phyloP scores from a whole-genome alignment of 2,329 filamentous ascomycete species.

The Colletotrichum sp. region DNA sequence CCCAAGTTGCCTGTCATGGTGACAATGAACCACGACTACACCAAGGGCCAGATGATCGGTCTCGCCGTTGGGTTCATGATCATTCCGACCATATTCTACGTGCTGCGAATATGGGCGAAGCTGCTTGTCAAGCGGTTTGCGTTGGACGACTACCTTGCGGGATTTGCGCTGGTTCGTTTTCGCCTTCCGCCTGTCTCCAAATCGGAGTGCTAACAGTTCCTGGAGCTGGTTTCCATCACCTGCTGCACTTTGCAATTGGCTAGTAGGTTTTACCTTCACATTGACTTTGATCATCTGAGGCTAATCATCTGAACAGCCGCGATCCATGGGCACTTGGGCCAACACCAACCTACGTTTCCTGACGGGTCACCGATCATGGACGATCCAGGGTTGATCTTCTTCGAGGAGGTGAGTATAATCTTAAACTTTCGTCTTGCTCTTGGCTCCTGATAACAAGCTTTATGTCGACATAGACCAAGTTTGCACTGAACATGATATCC shows the following conservation, averaged over 20 bases:
- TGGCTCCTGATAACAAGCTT: background rate
- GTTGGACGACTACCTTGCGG: conserved; percentile 16
- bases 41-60: conserved; percentile 19
- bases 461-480: background rate
- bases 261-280: background rate
- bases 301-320: background rate
- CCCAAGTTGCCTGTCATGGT: background rate
- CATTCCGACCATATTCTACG: conserved; percentile 11
- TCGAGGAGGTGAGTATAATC: background rate
- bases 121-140: conserved; percentile 17
- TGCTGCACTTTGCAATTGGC: conserved; percentile 15
- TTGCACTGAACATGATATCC: conserved; percentile 27
- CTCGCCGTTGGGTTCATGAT: conserved; percentile 19
- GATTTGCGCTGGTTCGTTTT: conserved; percentile 10
- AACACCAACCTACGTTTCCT: conserved; percentile 15
- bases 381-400: conserved; percentile 16
- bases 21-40: conserved; percentile 10
- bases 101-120: conserved; percentile 18
- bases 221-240: background rate
- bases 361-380: conserved; percentile 17
- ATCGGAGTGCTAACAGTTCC: background rate
- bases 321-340: conserved; percentile 7
- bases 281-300: background rate
- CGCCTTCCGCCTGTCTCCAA: no score
- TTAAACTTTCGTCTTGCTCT: background rate